These are phyloP conservation scores for Claviceps sp. DNA, from an alignment of 2,329 filamentous ascomycete species.

Conservation along the genomic window DNA sequence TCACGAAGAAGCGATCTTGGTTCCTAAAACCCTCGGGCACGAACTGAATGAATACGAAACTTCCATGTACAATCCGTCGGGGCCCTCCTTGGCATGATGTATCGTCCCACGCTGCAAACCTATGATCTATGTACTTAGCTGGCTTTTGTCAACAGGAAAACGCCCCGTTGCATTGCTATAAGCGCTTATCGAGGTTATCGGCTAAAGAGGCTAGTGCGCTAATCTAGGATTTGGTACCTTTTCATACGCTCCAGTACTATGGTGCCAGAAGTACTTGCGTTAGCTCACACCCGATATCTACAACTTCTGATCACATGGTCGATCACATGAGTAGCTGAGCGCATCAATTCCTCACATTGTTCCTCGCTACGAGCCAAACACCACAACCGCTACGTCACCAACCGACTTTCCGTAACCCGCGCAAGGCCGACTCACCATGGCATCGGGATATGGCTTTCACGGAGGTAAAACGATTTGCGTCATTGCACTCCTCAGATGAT, in stretches of 20 bases:
- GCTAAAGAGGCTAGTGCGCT: not conserved
- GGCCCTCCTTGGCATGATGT: not conserved
- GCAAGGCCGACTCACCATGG: slow-evolving; percentile 38
- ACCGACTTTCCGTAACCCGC: not conserved
- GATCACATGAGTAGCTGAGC: not conserved
- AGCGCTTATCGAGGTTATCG: not conserved
- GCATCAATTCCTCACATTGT: not conserved
- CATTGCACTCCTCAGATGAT: not conserved
- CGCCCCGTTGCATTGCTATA: not conserved
- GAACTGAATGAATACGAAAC: not conserved
- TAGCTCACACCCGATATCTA: not conserved
- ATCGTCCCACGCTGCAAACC: not conserved
- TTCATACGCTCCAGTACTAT: no score
- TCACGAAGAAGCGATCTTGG: not conserved
- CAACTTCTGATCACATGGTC: not conserved
- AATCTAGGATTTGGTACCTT: not conserved
- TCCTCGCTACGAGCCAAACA: not conserved
- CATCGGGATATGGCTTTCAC: slow-evolving; percentile 70
- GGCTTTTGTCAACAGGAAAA: not conserved
- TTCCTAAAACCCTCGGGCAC: not conserved
- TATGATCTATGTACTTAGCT: not conserved
- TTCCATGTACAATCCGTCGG: not conserved
- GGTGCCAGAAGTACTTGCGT: not conserved
- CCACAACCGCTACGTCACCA: not conserved
- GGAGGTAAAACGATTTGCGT: slow-evolving; percentile 44